Evolutionary conservation across 345 rosid species (phyloP), one percentile per base, ranked within the genome.

Genomic region (Moringa oleifera): DNA sequence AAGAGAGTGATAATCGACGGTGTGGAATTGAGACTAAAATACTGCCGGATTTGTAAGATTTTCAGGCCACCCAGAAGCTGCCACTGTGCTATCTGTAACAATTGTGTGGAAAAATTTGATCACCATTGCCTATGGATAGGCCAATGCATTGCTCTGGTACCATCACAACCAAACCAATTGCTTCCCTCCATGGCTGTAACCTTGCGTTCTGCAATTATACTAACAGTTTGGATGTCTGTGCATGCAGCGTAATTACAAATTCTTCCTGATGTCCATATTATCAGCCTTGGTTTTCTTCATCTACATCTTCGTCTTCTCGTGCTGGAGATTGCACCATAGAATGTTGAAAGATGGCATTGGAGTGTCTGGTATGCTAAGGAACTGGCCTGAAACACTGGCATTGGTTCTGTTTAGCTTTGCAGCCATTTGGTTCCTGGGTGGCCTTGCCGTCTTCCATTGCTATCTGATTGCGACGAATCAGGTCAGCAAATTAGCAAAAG

Each of bases 111-210:
- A 54, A 80, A 63, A 51, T 77, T 74, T 20, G 81, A 80, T 57
- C 84, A 77, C 54, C 79, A 71, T 28, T 69, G 81, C 65, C 79
- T 77, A 0, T 74, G 81, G 84, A 63, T 73, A 1, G 83, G 76
- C 17, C 78, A 79, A 57, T 76, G 80, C 49, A 57, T 79, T 68
- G 83, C 78, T 19, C 57, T 70, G 80, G 80, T 79, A 76, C 10
- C 10, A 19, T 6, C 1, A 54, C 25, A 13, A 49, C 18, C 54
- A 24, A 21, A 33, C 5, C 37, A n/a, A n/a, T n/a, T n/a, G n/a
- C n/a, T n/a, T n/a, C n/a, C n/a, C n/a, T n/a, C n/a, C n/a, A n/a
- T n/a, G n/a, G 37, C 5, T 33, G 37, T 33, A 33, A 4, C 11
- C 11, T 4, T 33, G 37, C 37, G 11, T 11, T 33, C 11, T 33